Conservation (phyloP, 805 yeast genomes). For the Candida saitoana region DNA sequence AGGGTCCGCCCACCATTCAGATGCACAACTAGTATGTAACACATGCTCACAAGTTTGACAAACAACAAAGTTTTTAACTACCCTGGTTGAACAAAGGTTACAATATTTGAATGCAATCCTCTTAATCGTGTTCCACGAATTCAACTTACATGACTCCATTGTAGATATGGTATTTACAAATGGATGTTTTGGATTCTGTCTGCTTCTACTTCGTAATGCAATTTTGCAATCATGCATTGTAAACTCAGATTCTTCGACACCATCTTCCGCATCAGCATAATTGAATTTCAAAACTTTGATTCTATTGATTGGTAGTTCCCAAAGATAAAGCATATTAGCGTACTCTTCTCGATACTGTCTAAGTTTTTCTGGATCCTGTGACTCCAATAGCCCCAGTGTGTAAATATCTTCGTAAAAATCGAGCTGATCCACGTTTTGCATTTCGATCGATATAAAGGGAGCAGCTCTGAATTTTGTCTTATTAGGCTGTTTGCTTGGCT, state of each 20-base stretch:
- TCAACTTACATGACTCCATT: constrained; percentile 17
- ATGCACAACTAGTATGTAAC: constrained; percentile 73
- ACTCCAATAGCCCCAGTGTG: constrained; percentile 37
- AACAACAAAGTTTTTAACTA: constrained; percentile 55
- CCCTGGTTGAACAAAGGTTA: constrained; percentile 59
- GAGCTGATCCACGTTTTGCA: constrained; percentile 41
- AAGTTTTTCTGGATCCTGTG: constrained; percentile 34
- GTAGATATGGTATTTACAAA: constrained; percentile 23
- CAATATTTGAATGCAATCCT: constrained; percentile 44
- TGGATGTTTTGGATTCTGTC: constrained; percentile 16
- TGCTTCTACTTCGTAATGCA: constrained; percentile 23
- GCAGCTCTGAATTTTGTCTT: constrained; percentile 18
- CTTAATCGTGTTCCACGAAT: constrained; percentile 30
- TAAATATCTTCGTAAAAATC: constrained; percentile 44
- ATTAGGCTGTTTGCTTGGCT: constrained; percentile 6
- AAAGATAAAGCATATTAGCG: constrained; percentile 68
- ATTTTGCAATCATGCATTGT: constrained; percentile 32
- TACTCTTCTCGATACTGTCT: constrained; percentile 58
- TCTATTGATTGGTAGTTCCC: constrained; percentile 83
- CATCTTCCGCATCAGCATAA: constrained; percentile 25
- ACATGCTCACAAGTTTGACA: constrained; percentile 79
- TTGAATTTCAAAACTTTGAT: constrained; percentile 75
- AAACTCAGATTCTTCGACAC: constrained; percentile 11
- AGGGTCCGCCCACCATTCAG: constrained; percentile 65
- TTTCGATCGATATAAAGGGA: constrained; percentile 40